Evolutionary conservation across 2,329 filamentous ascomycete species (phyloP).

Genomic region (Fusarium nanum): DNA sequence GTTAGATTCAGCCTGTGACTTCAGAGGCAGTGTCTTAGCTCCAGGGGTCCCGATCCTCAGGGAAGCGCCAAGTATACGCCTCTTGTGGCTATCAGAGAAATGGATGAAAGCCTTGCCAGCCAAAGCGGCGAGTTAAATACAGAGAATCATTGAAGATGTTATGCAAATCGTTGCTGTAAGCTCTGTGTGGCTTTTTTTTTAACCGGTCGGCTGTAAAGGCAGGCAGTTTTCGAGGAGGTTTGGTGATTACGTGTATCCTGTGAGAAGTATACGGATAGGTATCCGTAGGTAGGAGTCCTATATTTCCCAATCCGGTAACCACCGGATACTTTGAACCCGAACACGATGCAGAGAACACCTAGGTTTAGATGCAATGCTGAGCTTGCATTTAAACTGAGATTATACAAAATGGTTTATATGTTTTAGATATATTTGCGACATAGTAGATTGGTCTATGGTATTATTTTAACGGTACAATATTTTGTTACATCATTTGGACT

Average conservation of each 20-base stretch:
- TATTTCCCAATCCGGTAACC: slow-evolving; percentile 19
- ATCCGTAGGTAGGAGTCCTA: background rate
- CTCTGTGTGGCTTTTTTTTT: background rate
- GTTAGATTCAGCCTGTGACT: background rate
- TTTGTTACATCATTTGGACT: background rate
- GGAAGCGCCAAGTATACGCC: background rate
- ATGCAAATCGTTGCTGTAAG: background rate
- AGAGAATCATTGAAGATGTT: background rate
- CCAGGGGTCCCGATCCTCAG: slow-evolving; percentile 11
- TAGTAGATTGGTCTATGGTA: too few species aligned
- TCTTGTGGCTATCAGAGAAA: background rate
- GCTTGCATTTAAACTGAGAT: too few species aligned
- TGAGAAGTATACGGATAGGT: background rate
- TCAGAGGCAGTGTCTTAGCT: background rate
- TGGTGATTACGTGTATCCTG: slow-evolving; percentile 11
- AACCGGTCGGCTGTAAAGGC: background rate
- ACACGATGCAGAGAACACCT: background rate
- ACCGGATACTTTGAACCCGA: background rate
- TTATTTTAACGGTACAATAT: background rate
- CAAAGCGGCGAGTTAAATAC: background rate
- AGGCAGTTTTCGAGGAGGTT: slow-evolving; percentile 4
- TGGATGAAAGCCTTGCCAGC: background rate
- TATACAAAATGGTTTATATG: too few species aligned
- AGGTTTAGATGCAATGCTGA: background rate
- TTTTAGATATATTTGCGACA: too few species aligned